These are phyloP conservation scores for Lactarius deliciosus DNA, from an alignment of 768 basidiomycete species.

Conservation along the genomic window DNA sequence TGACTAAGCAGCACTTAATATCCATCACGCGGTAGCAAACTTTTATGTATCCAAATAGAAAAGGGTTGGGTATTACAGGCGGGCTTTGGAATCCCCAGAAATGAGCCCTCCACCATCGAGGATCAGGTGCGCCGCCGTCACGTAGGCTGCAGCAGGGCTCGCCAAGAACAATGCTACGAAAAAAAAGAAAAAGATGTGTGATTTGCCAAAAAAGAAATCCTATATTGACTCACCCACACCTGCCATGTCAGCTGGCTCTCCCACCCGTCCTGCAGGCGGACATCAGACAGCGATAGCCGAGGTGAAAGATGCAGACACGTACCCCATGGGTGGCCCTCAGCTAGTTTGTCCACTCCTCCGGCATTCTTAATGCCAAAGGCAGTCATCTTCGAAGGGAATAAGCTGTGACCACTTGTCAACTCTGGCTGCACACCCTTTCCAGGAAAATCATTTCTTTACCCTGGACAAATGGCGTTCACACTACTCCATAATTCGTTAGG, in stretches of 20 bases:
- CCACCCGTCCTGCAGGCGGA: conserved; percentile 55
- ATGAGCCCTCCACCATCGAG: conserved; percentile 53
- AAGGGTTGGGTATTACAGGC: conserved; percentile 10
- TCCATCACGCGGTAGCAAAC: not conserved
- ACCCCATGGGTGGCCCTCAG: conserved; percentile 64
- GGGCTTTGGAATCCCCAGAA: conserved; percentile 7
- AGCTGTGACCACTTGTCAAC: conserved; percentile 36
- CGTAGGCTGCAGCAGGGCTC: conserved; percentile 68
- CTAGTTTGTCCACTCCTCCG: conserved; percentile 51
- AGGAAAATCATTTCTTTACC: conserved; percentile 43
- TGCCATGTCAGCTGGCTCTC: conserved; percentile 64
- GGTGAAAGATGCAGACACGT: conserved; percentile 21
- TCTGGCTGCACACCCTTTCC: not conserved
- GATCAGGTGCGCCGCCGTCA: conserved; percentile 71
- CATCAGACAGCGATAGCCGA: not conserved
- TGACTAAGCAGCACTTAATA: not conserved
- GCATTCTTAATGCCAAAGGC: conserved; percentile 59
- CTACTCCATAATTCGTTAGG: conserved; percentile 37
- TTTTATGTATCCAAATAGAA: too few species aligned
- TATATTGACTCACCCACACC: conserved; percentile 47
- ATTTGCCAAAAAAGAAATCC: not conserved
- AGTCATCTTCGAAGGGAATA: conserved; percentile 87
- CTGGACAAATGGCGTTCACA: conserved; percentile 83
- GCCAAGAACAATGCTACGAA: conserved; percentile 39
- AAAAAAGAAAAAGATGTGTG: not conserved